Evolutionary conservation across 768 basidiomycete genomes (phyloP), one percentile per base, ranked within the genome.

Genomic region (Lentinula lateritia): DNA sequence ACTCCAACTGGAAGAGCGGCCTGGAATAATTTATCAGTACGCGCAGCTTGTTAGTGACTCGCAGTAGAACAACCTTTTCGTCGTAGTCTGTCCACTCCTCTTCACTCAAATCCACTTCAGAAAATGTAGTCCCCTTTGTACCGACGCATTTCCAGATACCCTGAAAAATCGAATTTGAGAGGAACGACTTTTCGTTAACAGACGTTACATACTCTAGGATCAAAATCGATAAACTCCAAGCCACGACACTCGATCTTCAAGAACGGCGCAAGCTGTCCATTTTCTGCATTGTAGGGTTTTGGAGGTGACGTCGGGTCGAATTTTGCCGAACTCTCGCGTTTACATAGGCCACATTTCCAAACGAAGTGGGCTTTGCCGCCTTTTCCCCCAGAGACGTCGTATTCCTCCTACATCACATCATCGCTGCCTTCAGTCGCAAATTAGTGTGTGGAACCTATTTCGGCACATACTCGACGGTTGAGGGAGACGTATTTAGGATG

Each of bases 1-100:
- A 95, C 77, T 9, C 86, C 80, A 15, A 94, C 91, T 3, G 90
- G 87, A 15, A 81, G 70, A 18, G 77, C 38, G 43, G 55, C 55
- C 53, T 55, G 4, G 12, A 23, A 39, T 20, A 15, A 15, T 10
- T 28, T 28, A 12, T 23, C 16, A 41, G 16, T 20, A 18, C 20
- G 35, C n/a, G 23, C 75, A 13, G 80, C 78, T 90, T 89, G 62
- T 28, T 35, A 32, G 63, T 53, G 7, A 23, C 8, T 38, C 38
- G 50, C 32, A 36, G 46, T 36, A 8, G 20, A 39, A 74, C 48
- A 63, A 88, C 93, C 82, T 94, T 93, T 72, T 96, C 93, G 66
- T 96, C 93, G 66, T 96, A 96, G 67, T 95, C 93, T 12, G 78
- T 83, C 94, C 94, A 96, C 70, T 87, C 85, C 3, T 78, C 83